Conservation (phyloP, 192 early-diverging fungal genomes). For the Dissophora globulifera region DNA sequence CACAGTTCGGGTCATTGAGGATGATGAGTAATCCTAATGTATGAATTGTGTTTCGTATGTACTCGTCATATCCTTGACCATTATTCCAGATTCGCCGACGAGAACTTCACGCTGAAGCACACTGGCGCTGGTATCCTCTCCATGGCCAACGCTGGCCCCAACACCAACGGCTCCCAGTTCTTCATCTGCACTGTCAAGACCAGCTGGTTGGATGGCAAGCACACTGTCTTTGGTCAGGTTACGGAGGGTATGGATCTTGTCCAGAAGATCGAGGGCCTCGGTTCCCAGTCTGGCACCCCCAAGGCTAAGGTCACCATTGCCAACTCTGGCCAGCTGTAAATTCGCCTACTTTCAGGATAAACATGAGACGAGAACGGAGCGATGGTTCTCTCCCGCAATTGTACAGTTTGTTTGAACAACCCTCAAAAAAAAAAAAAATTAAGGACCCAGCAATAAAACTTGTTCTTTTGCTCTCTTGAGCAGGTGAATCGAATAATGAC, state of each 20-base stretch:
- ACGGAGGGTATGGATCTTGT: slow-evolving; percentile 78
- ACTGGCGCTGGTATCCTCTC: slow-evolving; percentile 73
- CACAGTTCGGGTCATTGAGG: too few species aligned
- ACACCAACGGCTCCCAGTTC: slow-evolving; percentile 93
- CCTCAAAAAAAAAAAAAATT: too few species aligned
- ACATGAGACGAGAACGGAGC: not conserved
- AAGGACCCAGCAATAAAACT: too few species aligned
- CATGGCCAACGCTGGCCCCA: slow-evolving; percentile 88
- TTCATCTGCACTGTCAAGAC: slow-evolving; percentile 88
- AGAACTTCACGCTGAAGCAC: slow-evolving; percentile 73
- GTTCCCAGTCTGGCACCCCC: slow-evolving; percentile 63
- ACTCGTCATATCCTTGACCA: not conserved
- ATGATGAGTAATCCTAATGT: too few species aligned
- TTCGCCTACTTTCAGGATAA: not conserved
- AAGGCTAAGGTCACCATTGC: slow-evolving; percentile 65
- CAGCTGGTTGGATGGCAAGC: slow-evolving; percentile 89
- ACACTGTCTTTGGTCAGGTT: slow-evolving; percentile 83
- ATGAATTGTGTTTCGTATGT: not conserved
- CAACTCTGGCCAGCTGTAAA: slow-evolving; percentile 74
- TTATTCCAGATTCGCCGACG: slow-evolving; percentile 65
- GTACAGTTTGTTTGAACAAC: slow-evolving; percentile 3
- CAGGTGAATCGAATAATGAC: too few species aligned
- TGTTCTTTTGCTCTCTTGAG: too few species aligned
- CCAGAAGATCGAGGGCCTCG: slow-evolving; percentile 67
- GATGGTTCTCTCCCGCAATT: not conserved